A percentile compares a stretch with the other conserved stretches of the same genome.
Evolutionary conservation across 176 grass and related monocot species (phyloP).

Genomic region (Raddia distichophylla): DNA sequence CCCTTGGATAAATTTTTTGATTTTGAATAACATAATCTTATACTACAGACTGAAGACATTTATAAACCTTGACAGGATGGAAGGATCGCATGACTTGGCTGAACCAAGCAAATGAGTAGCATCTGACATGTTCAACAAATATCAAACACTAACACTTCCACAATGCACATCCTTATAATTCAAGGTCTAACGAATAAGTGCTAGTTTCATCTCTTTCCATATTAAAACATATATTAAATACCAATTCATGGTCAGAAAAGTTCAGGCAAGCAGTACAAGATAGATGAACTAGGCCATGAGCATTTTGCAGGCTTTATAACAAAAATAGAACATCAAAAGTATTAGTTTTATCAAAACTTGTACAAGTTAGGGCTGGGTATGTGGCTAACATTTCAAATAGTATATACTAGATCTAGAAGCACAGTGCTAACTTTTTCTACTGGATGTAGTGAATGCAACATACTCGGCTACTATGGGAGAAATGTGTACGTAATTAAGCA

Average conservation of each 20-base stretch:
- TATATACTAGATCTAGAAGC: background rate
- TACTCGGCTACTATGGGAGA: background rate
- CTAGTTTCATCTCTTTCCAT: background rate
- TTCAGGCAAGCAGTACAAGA: background rate
- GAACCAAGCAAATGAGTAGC: background rate
- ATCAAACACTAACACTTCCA: background rate
- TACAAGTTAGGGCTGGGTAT: too few relatives aligned
- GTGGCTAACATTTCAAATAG: too few relatives aligned
- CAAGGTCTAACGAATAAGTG: background rate
- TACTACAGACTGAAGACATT: background rate
- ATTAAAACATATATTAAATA: background rate
- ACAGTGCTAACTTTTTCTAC: background rate
- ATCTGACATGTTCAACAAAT: background rate
- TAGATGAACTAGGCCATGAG: background rate
- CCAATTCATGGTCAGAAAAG: background rate
- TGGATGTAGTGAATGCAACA: background rate
- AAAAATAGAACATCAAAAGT: too few relatives aligned
- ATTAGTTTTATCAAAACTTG: too few relatives aligned
- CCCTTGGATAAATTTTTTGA: background rate
- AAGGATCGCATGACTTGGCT: background rate
- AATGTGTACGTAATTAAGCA: background rate
- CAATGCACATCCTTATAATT: too few relatives aligned
- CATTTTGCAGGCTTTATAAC: too few relatives aligned
- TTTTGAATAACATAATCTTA: background rate
- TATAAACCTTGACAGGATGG: background rate